Conservation (phyloP, 2,329 filamentous ascomycete species). For the Nemania sp. region DNA sequence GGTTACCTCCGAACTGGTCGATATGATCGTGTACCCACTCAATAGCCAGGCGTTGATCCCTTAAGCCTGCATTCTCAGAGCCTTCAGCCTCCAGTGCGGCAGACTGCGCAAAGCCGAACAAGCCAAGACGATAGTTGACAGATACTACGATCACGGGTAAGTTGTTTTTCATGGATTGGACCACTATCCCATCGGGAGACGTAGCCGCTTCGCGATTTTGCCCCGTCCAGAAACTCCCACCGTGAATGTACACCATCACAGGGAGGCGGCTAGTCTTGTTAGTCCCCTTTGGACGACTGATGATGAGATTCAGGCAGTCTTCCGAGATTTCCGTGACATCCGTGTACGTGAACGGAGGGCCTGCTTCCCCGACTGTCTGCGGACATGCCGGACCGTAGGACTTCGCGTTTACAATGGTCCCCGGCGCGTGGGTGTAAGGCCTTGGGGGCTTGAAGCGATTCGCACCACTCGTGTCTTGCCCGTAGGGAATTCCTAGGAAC, state of each 20-base stretch:
- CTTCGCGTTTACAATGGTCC: constrained; percentile 54
- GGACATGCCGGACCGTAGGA: constrained; percentile 59
- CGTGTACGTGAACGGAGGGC: constrained; percentile 50
- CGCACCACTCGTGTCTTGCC: constrained; percentile 58
- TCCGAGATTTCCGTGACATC: constrained; percentile 56
- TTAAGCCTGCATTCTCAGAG: constrained; percentile 60
- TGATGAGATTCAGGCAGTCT: constrained; percentile 54
- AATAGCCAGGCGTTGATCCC: constrained; percentile 59
- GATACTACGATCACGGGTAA: constrained; percentile 52
- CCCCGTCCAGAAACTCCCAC: constrained; percentile 52
- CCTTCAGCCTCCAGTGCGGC: constrained; percentile 47
- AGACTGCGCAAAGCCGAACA: constrained; percentile 51
- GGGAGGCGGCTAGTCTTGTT: constrained; percentile 48
- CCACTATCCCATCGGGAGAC: constrained; percentile 59
- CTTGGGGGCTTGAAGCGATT: constrained; percentile 61
- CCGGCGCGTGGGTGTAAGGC: constrained; percentile 49
- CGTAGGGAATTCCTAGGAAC: constrained; percentile 62
- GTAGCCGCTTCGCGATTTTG: constrained; percentile 51
- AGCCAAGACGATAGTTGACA: constrained; percentile 53
- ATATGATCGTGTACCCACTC: constrained; percentile 62
- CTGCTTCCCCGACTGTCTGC: constrained; percentile 52
- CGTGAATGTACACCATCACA: constrained; percentile 54
- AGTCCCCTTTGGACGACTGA: constrained; percentile 50
- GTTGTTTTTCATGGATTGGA: constrained; percentile 59
- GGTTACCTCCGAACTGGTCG: constrained; percentile 58